Evolutionary conservation across 1,284 basidiomycete genomes (phyloP), one percentile per base, ranked within the genome.

Genomic region (Pyrrhoderma lamaoense): DNA sequence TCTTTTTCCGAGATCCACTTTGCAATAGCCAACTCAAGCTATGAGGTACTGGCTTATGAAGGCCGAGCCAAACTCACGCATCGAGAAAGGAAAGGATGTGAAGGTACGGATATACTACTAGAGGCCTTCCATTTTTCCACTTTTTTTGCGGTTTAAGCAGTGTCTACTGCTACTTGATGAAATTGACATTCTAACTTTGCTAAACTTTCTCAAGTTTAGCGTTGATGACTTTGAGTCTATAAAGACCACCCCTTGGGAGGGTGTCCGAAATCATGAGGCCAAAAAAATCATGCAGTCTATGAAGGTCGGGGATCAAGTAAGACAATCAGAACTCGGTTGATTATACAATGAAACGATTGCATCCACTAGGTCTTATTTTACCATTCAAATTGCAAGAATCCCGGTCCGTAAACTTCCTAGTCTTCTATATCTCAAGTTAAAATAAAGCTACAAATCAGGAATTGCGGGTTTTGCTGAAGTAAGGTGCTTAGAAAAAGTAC

Each of bases 221-320:
- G 81, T 94, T 1, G 90, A 93, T 58, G 91, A 94, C 66, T 92
- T 95, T 60, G 87, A 93, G 65, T 60, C 72, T 31, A 77, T 79
- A 50, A 78, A 76, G 42, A 81, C 76, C 7, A 92, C 92, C 0
- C 73, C 85, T 16, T 96, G 93, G 93, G 93, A 96, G 62, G 93
- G 93, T 50, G 85, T 93, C 18, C 72, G 94, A 39, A 96, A 92
- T 63, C 89, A 90, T 58, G 88, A 95, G 67, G 95, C 94, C 1
- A 81, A 89, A 61, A 93, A 93, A 60, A 71, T 93, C 54, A 93
- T 98, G 88, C 89, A 87, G 64, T 79, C 85, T 58, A 98, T 98
- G 94, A 78, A 79, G 59, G 59, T 81, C 5, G 90, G 87, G 19
- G 90, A 98, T 64, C 77, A 85, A 69, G 92, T 86, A 47, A 37